Conservation (phyloP, 2,329 filamentous ascomycete genomes). For the Cladosporium cucumerinum region DNA sequence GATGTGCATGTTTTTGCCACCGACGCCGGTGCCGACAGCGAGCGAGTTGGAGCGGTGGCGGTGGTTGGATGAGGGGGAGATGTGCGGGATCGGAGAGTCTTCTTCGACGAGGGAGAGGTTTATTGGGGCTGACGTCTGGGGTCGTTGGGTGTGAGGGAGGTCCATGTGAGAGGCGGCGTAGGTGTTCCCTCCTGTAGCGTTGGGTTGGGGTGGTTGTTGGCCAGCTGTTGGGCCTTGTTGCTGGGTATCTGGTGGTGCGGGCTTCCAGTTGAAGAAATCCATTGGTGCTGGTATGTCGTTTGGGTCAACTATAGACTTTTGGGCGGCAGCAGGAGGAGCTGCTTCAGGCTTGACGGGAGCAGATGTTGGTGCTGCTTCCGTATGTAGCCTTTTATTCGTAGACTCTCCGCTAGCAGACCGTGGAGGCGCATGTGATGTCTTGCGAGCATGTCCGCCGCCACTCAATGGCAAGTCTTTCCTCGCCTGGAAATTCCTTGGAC, state of each 20-base stretch:
- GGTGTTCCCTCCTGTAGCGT: conserved; percentile 18
- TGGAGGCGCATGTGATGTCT: conserved; percentile 39
- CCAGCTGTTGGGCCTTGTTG: conserved; percentile 38
- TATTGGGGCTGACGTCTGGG: conserved; percentile 46
- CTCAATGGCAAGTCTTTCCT: conserved; percentile 88
- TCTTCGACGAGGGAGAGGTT: conserved; percentile 57
- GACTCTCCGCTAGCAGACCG: conserved; percentile 30
- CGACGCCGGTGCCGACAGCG: conserved; percentile 11
- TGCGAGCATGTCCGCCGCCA: conserved; percentile 73
- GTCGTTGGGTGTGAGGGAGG: conserved; percentile 36
- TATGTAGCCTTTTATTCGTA: conserved; percentile 23
- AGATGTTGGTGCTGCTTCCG: conserved; percentile 29
- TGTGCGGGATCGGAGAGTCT: conserved; percentile 40
- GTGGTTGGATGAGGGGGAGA: conserved; percentile 17
- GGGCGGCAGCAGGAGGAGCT: conserved; percentile 40
- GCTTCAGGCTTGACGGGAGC: conserved; percentile 31
- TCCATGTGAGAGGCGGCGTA: conserved; percentile 49
- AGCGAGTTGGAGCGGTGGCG: conserved; percentile 19
- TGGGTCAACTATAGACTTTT: conserved; percentile 38
- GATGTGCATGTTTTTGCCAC: conserved; percentile 24
- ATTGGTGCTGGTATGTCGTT: conserved; percentile 41
- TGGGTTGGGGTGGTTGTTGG: conserved; percentile 36
- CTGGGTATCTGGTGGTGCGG: conserved; percentile 14
- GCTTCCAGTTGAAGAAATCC: conserved; percentile 46
- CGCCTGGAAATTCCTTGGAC: conserved; percentile 90